A percentile compares a stretch with the other conserved stretches of the same genome.
Evolutionary conservation across 2,329 filamentous ascomycete genomes (phyloP).

Genomic region (Decorospora gaudefroyi): DNA sequence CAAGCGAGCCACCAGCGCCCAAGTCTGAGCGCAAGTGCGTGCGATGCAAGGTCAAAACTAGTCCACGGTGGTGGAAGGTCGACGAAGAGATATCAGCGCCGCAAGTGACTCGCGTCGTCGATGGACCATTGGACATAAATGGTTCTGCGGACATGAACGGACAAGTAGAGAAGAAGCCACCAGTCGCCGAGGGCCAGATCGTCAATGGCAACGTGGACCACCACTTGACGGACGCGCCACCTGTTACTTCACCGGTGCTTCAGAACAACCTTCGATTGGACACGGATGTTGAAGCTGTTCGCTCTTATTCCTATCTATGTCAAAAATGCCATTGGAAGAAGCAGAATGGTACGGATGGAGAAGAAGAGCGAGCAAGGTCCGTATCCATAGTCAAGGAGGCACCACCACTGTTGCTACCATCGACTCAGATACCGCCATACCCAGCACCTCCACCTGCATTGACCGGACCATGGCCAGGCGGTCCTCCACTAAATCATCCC

Average conservation of each 20-base stretch:
- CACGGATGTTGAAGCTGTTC: slow-evolving; percentile 24
- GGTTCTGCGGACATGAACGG: slow-evolving; percentile 25
- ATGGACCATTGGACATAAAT: slow-evolving; percentile 30
- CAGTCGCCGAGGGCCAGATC: slow-evolving; percentile 22
- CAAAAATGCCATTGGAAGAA: slow-evolving; percentile 57
- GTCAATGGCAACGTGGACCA: slow-evolving; percentile 35
- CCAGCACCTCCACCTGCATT: slow-evolving; percentile 25
- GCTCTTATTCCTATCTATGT: slow-evolving; percentile 46
- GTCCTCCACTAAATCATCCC: slow-evolving; percentile 28
- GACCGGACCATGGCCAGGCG: slow-evolving; percentile 23
- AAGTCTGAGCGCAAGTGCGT: slow-evolving; percentile 48
- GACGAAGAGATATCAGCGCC: slow-evolving; percentile 24
- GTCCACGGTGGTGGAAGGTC: slow-evolving; percentile 62
- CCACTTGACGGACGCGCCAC: slow-evolving; percentile 38
- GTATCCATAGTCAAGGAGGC: slow-evolving; percentile 39
- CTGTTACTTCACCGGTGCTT: slow-evolving; percentile 23
- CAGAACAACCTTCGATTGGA: slow-evolving; percentile 27
- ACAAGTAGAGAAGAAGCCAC: slow-evolving; percentile 21
- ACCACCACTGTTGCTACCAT: slow-evolving; percentile 41
- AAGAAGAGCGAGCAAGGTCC: slow-evolving; percentile 38
- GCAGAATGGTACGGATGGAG: slow-evolving; percentile 43
- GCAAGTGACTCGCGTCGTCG: slow-evolving; percentile 20
- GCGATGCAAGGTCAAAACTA: slow-evolving; percentile 65
- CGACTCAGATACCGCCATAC: slow-evolving; percentile 38
- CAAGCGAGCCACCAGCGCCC: slow-evolving; percentile 36